A percentile compares a stretch with the other conserved stretches of the same genome.
phyloP scores from a whole-genome alignment of 2,329 filamentous ascomycete genomes.

The Sporothrix variecibatus region DNA sequence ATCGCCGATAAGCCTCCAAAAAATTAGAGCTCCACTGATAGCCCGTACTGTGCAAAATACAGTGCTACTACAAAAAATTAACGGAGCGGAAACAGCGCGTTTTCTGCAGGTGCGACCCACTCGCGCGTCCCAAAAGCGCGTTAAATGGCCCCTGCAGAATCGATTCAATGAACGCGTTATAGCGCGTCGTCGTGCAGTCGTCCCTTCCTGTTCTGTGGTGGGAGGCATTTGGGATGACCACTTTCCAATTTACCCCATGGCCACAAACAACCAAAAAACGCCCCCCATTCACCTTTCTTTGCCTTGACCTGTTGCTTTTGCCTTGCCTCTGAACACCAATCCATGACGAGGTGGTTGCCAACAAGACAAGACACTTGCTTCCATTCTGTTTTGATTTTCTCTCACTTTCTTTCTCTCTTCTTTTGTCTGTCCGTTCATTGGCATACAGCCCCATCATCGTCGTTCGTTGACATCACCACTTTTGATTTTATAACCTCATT shows the following conservation, averaged over 20 bases:
- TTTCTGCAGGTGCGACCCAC: slow-evolving; percentile 21
- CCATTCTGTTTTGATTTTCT: background rate
- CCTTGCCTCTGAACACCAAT: background rate
- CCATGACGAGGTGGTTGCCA: slow-evolving; percentile 11
- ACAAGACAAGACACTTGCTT: background rate
- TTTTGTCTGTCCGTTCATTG: background rate
- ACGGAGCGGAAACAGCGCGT: slow-evolving; percentile 1
- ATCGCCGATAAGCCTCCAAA: slow-evolving; percentile 20
- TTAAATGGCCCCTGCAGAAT: slow-evolving; percentile 15
- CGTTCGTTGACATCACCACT: background rate
- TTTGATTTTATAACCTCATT: background rate
- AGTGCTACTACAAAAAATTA: background rate
- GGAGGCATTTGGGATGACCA: background rate
- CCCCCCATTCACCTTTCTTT: background rate
- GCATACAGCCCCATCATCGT: background rate
- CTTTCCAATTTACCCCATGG: background rate
- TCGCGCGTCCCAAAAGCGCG: slow-evolving; percentile 22
- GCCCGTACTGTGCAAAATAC: background rate
- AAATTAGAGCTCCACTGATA: background rate
- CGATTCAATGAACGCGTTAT: slow-evolving; percentile 15
- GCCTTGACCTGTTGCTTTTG: background rate
- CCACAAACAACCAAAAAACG: background rate
- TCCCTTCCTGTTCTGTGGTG: background rate
- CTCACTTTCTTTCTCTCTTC: background rate
- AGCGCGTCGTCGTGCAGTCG: slow-evolving; percentile 16